Percentiles rank a stretch among this genome's conserved stretches.
phyloP scores from a whole-genome alignment of 345 rosid species.

The Acer saccharum region DNA sequence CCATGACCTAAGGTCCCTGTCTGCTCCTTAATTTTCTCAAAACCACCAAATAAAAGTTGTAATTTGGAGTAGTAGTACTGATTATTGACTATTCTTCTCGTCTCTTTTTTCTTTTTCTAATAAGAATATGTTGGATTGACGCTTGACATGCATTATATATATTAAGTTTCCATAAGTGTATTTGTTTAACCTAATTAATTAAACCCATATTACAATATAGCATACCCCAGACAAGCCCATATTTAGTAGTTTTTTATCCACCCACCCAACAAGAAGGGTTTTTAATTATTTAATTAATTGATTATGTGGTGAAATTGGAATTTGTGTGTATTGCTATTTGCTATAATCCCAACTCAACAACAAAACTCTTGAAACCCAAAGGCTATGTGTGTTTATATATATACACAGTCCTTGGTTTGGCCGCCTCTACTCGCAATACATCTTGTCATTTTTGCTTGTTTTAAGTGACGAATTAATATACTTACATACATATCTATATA shows the following conservation, averaged over 20 bases:
- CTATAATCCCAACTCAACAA: neutral
- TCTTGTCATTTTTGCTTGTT: neutral
- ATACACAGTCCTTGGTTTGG: neutral
- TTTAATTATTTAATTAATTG: neutral
- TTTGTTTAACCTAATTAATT: conserved; percentile 1
- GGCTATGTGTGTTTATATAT: neutral
- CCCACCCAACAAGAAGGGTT: neutral
- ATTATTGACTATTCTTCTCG: neutral
- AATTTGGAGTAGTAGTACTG: neutral
- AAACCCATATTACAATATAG: neutral
- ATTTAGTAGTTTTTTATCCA: neutral
- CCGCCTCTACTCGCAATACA: neutral
- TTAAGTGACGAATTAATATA: too few relatives aligned
- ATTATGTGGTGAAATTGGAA: neutral
- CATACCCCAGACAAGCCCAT: neutral
- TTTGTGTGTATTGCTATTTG: neutral
- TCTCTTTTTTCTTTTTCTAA: neutral
- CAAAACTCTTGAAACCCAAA: neutral
- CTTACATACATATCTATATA: too few relatives aligned
- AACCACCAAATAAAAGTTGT: neutral
- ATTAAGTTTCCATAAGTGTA: neutral
- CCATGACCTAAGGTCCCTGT: conserved; percentile 26
- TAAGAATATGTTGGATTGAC: neutral
- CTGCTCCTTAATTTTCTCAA: conserved; percentile 25
- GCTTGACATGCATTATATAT: neutral